A percentile compares a stretch with the other conserved stretches of the same genome.
Conservation (phyloP, 2,329 filamentous ascomycete genomes). For the Metarhizium humberi region DNA sequence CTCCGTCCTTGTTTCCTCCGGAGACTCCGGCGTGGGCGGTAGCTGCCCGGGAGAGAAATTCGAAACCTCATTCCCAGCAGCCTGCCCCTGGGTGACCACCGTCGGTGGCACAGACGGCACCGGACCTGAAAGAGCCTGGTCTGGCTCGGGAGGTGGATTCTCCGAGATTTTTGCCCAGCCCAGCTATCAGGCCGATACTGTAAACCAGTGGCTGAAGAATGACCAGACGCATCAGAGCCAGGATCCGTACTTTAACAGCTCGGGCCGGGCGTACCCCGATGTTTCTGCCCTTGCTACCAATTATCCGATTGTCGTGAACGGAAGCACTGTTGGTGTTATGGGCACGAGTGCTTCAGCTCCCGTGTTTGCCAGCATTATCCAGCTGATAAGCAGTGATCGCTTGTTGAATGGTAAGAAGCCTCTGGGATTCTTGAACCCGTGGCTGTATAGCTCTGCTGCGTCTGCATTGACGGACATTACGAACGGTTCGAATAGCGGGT, state of each 20-base stretch:
- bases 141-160: slow-evolving; percentile 3
- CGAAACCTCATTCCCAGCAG: slow-evolving; percentile 15
- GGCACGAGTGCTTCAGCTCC: slow-evolving; percentile 6
- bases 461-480: slow-evolving; percentile 2
- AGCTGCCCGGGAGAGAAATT: slow-evolving; percentile 25
- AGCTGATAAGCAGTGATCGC: slow-evolving; percentile 4
- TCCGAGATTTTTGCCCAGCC: slow-evolving; percentile 2
- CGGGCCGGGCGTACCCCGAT: slow-evolving; percentile 3
- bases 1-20: slow-evolving; percentile 50
- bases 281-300: slow-evolving; percentile 1
- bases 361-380: slow-evolving; percentile 3
- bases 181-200: slow-evolving; percentile 1
- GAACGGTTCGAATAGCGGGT: background rate
- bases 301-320: background rate
- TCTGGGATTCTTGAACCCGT: slow-evolving; percentile 6
- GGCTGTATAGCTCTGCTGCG: background rate
- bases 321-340: background rate
- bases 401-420: slow-evolving; percentile 1
- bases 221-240: slow-evolving; percentile 1
- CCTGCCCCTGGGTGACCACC: slow-evolving; percentile 38
- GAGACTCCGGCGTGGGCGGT: slow-evolving; percentile 30
- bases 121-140: slow-evolving; percentile 1
- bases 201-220: slow-evolving; percentile 1
- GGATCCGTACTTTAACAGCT: slow-evolving; percentile 1
- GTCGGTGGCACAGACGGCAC: slow-evolving; percentile 4